Base-by-base conservation (phyloP, 2,329 filamentous ascomycete genomes). In the Ophiobolus disseminans region DNA sequence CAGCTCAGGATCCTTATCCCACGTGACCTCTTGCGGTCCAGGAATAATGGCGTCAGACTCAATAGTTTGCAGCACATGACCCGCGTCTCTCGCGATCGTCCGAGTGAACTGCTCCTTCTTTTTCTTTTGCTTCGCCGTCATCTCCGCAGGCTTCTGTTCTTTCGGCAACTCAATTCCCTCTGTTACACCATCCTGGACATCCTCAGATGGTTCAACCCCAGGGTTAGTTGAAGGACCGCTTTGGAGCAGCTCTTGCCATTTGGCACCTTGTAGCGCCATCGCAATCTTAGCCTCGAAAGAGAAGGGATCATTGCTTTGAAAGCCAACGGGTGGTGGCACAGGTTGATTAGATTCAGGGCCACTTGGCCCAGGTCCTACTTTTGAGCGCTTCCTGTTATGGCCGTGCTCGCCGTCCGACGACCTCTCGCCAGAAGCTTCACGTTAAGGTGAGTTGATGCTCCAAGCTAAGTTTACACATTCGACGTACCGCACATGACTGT, bases 1-100 rank as follows among this genome's bases (percentile, higher is more conserved):
- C 4, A 68, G 30, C n/a, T 69, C 62, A 5, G 61, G 58, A 2
- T 65, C 60, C 25, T 47, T 20, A 5, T 66, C 55, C 63, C 65
- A 69, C n/a, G 47, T 51, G 7, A 68, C 55, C 3, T 45, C 40
- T 22, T 42, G 31, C 7, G 43, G 10, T 7, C 52, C 40, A 10
- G 62, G 58, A 7, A 14, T 31, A 20, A 66, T 43, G 1, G 54
- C 19, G n/a, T 45, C 45, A 8, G 40, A 21, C 17, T 48, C 26
- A 17, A 67, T 56, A 4, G 45, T 56, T 20, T 59, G 42, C 10
- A 65, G 30, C 2, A 60, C 42, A 7, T 56, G 35, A 10, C 64
- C 64, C 3, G 62, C 50, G 43, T 58, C 53, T 22, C 39, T 51
- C 11, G 46, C 48, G 17, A 63, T 25, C 4, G 38, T 52, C 7